Percentiles rank a stretch among this genome's conserved stretches.
These are phyloP conservation scores for Naganishia friedmannii DNA, from an alignment of 768 basidiomycete species.

Conservation along the genomic window DNA sequence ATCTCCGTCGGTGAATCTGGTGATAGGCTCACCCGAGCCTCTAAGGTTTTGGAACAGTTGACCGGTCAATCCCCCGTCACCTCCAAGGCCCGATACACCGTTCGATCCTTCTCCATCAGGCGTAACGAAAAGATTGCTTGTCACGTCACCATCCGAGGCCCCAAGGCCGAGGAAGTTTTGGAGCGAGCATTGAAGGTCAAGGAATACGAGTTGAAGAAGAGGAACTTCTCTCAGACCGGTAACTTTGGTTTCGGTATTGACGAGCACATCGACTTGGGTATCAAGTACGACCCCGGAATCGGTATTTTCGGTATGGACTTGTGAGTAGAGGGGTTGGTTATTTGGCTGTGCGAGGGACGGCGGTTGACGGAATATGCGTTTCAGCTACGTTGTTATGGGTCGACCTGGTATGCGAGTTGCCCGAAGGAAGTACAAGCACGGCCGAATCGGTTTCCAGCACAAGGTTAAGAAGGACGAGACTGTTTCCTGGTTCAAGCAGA, in stretches of 20 bases:
- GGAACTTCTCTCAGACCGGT: constrained; percentile 97
- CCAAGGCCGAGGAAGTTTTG: constrained; percentile 98
- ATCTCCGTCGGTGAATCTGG: constrained; percentile 99
- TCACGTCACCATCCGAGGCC: constrained; percentile 97
- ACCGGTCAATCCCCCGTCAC: constrained; percentile 99
- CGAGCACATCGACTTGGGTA: constrained; percentile 94
- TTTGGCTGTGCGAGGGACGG: background rate
- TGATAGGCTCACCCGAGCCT: constrained; percentile 96
- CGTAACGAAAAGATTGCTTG: constrained; percentile 99
- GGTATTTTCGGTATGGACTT: constrained; percentile 99
- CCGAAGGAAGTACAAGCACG: constrained; percentile 81
- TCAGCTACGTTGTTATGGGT: constrained; percentile 72
- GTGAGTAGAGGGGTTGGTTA: constrained; percentile 58
- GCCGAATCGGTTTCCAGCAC: constrained; percentile 81
- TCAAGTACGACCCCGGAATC: constrained; percentile 95
- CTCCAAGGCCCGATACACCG: constrained; percentile 99
- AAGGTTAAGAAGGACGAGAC: constrained; percentile 90
- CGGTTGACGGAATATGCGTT: background rate
- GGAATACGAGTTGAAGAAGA: constrained; percentile 96
- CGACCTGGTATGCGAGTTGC: constrained; percentile 89
- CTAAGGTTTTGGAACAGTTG: constrained; percentile 98
- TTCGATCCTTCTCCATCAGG: constrained; percentile 97
- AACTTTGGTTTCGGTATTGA: constrained; percentile 99
- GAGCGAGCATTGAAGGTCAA: constrained; percentile 99
- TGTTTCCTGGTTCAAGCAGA: constrained; percentile 98